phyloP scores from a whole-genome alignment of 768 basidiomycete species.

The Ramaria sp. region DNA sequence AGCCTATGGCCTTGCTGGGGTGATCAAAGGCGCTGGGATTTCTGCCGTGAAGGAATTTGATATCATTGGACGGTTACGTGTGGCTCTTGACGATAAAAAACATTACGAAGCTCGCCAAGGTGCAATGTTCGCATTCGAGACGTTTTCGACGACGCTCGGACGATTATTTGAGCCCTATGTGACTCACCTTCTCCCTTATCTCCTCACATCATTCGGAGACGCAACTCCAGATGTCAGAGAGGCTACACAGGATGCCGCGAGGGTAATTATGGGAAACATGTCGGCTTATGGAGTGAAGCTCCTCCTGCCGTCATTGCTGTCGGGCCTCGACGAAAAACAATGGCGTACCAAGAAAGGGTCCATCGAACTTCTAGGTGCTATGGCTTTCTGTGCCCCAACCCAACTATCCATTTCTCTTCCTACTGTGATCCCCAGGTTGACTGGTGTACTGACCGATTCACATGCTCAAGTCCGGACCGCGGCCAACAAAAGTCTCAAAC shows the following conservation, averaged over 20 bases:
- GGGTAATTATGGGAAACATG: constrained; percentile 90
- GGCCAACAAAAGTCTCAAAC: constrained; percentile 92
- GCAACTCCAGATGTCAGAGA: constrained; percentile 79
- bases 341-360: constrained; percentile 98
- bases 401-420: constrained; percentile 93
- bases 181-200: constrained; percentile 68
- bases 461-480: constrained; percentile 90
- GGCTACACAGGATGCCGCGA: constrained; percentile 83
- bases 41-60: constrained; percentile 75
- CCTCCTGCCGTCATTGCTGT: constrained; percentile 80
- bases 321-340: constrained; percentile 93
- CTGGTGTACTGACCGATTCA: constrained; percentile 90
- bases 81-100: constrained; percentile 73
- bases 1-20: constrained; percentile 90
- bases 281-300: constrained; percentile 94
- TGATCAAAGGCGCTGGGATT: constrained; percentile 86
- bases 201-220: constrained; percentile 83
- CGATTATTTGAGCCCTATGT: constrained; percentile 93
- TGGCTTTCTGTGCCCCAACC: constrained; percentile 96
- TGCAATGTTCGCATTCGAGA: constrained; percentile 91
- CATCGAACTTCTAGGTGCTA: constrained; percentile 92
- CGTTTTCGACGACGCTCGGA: constrained; percentile 74
- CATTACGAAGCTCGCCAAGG: constrained; percentile 81
- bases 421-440: constrained; percentile 92
- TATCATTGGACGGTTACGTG: constrained; percentile 59